Evolutionary conservation across 148 eudicot genomes (phyloP).

Genomic region (Camellia sinensis): DNA sequence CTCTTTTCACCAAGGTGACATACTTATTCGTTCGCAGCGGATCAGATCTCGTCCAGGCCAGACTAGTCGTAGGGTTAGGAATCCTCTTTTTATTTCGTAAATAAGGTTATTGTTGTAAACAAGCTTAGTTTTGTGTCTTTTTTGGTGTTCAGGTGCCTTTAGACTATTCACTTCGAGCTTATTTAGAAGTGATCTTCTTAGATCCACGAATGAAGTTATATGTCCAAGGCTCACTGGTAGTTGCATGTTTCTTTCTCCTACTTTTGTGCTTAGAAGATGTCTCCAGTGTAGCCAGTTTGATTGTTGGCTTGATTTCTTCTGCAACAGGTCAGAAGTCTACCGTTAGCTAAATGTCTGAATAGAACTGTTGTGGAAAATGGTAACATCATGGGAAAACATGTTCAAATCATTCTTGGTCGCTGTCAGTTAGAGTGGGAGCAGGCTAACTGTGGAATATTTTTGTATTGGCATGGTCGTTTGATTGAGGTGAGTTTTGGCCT

Average conservation of each 20-base stretch:
- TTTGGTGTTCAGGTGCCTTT: conserved; percentile 51
- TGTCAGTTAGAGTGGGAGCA: conserved; percentile 66
- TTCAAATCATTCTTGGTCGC: conserved; percentile 54
- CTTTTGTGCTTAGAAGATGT: not conserved
- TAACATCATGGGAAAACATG: conserved; percentile 44
- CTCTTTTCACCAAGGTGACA: conserved; percentile 66
- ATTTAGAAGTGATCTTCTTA: conserved; percentile 65
- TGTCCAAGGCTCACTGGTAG: conserved; percentile 73
- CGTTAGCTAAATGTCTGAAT: conserved; percentile 57
- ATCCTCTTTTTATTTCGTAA: not conserved
- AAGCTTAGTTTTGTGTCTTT: not conserved
- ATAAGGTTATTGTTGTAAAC: not conserved
- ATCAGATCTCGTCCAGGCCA: conserved; percentile 79
- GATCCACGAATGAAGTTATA: conserved; percentile 73
- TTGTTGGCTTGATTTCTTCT: conserved; percentile 3
- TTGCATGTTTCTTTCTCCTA: not conserved
- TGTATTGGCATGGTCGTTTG: conserved; percentile 84
- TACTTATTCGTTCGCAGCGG: conserved; percentile 53
- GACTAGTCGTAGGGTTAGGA: conserved; percentile 42
- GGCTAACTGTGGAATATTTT: conserved; percentile 70
- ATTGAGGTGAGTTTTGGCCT: conserved; percentile 49
- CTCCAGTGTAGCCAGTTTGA: not conserved
- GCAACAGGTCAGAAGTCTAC: conserved; percentile 59
- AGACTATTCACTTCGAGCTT: conserved; percentile 62
- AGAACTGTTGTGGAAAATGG: conserved; percentile 45